Evolutionary conservation across 768 basidiomycete genomes (phyloP), one percentile per base, ranked within the genome.

Genomic region (Neoboletus subvelutipes): DNA sequence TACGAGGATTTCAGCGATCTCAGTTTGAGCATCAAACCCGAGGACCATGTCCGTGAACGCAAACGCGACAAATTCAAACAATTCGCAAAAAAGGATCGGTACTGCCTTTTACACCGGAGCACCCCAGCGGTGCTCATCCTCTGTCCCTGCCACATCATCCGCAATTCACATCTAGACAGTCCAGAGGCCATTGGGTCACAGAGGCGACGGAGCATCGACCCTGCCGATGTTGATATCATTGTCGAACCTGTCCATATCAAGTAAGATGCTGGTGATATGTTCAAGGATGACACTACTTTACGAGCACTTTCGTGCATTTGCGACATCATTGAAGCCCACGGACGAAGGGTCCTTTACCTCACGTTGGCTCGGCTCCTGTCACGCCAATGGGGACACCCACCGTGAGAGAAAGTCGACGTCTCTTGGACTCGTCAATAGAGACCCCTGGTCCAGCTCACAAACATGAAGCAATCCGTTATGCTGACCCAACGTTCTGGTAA

Each of bases 1-100:
- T 58, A 61, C 31, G 95, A 98, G 71, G 92, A 93, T 67, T 97
- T 97, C 71, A 88, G 89, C 70, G 94, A 97, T 71, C 87, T 98
- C 63, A 93, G 91, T 51, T 77, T 97, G 34, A 90, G 88, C 71
- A 88, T 95, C 70, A 91, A 88, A 68, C 82, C 86, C 1, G 90
- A 94, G 59, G 88, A 92, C 62, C 90, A 90, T 57, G 76, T 76
- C 31, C 83, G 82, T 54, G 82, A 83, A 55, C 79, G 88, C 50
- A 96, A 87, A 72, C 84, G 92, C 37, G 89, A 94, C 71, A 81
- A 81, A 48, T 72, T 96, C 58, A 87, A 84, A 70, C 84, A 83
- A 49, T 75, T 94, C 46, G 90, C 90, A 18, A 86, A 83, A 64
- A 82, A 80, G n/a, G 62, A 75, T 90, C 53, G 65, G 67, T 0